phyloP scores from a whole-genome alignment of 1,139 yeast species.

The Geotrichum cucujoidarum region DNA sequence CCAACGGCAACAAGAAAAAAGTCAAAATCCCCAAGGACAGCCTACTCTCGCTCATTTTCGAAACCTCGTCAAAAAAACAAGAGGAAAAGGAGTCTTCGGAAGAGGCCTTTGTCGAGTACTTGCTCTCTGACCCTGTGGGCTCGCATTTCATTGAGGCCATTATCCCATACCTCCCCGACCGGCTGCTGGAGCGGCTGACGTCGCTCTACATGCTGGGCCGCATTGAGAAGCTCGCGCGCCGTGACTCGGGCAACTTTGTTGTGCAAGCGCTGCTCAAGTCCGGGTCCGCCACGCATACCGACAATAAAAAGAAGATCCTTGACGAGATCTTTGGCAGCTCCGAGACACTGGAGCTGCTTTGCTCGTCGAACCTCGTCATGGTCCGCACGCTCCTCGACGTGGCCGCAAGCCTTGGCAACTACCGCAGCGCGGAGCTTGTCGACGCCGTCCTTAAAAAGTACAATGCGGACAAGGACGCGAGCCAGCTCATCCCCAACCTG shows the following conservation, averaged over 20 bases:
- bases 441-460: slow-evolving; percentile 55
- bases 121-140: slow-evolving; percentile 83
- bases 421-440: slow-evolving; percentile 61
- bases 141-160: slow-evolving; percentile 80
- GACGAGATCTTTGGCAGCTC: slow-evolving; percentile 59
- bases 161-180: slow-evolving; percentile 60
- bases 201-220: slow-evolving; percentile 68
- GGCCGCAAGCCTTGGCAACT: slow-evolving; percentile 44
- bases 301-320: slow-evolving; percentile 57
- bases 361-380: slow-evolving; percentile 57
- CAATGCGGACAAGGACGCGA: slow-evolving; percentile 40
- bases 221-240: slow-evolving; percentile 62
- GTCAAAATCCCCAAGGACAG: slow-evolving; percentile 64
- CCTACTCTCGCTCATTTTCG: slow-evolving; percentile 39
- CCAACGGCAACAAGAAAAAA: slow-evolving; percentile 27
- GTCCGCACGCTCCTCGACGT: slow-evolving; percentile 38
- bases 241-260: slow-evolving; percentile 83
- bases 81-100: slow-evolving; percentile 53
- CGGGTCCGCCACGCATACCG: slow-evolving; percentile 45
- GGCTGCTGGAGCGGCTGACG: slow-evolving; percentile 66
- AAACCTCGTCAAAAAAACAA: slow-evolving; percentile 18
- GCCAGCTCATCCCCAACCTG: slow-evolving; percentile 58
- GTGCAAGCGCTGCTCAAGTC: slow-evolving; percentile 59
- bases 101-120: slow-evolving; percentile 76
- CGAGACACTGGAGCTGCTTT: slow-evolving; percentile 28